Percentiles rank a stretch among this genome's conserved stretches.
These are phyloP conservation scores for Teunomyces tritomae DNA, from an alignment of 805 yeast species.

Conservation along the genomic window DNA sequence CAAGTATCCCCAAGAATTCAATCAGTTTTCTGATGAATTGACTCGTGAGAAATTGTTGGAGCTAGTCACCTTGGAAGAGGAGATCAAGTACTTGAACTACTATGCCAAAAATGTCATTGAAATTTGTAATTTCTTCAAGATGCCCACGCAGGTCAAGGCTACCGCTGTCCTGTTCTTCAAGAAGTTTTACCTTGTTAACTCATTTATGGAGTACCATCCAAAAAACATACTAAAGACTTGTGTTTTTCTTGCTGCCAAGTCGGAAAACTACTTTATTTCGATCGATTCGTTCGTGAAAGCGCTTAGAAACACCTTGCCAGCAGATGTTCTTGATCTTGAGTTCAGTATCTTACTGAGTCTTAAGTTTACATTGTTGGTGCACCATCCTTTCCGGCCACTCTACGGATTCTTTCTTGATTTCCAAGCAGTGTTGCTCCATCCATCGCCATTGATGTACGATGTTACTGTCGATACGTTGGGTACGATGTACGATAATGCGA, in stretches of 20 bases:
- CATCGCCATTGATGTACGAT: slow-evolving; percentile 45
- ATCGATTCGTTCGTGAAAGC: slow-evolving; percentile 75
- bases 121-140: slow-evolving; percentile 66
- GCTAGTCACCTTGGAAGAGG: slow-evolving; percentile 66
- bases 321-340: slow-evolving; percentile 73
- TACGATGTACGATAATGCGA: slow-evolving; percentile 66
- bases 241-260: slow-evolving; percentile 86
- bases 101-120: slow-evolving; percentile 71
- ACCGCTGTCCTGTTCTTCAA: slow-evolving; percentile 83
- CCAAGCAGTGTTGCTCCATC: slow-evolving; percentile 53
- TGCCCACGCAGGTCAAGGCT: slow-evolving; percentile 86
- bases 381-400: slow-evolving; percentile 85
- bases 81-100: slow-evolving; percentile 59
- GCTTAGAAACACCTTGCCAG: slow-evolving; percentile 63
- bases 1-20: slow-evolving; percentile 29
- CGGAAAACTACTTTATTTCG: slow-evolving; percentile 87
- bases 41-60: slow-evolving; percentile 32
- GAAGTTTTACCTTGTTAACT: slow-evolving; percentile 73
- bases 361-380: slow-evolving; percentile 77
- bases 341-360: slow-evolving; percentile 71
- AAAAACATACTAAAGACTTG: slow-evolving; percentile 69
- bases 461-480: slow-evolving; percentile 55
- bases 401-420: slow-evolving; percentile 93
- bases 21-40: slow-evolving; percentile 25
- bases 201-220: slow-evolving; percentile 88